A percentile compares a stretch with the other conserved stretches of the same genome.
phyloP scores from a whole-genome alignment of 352 stramenopile genomes.

The Phytophthora crassamura region DNA sequence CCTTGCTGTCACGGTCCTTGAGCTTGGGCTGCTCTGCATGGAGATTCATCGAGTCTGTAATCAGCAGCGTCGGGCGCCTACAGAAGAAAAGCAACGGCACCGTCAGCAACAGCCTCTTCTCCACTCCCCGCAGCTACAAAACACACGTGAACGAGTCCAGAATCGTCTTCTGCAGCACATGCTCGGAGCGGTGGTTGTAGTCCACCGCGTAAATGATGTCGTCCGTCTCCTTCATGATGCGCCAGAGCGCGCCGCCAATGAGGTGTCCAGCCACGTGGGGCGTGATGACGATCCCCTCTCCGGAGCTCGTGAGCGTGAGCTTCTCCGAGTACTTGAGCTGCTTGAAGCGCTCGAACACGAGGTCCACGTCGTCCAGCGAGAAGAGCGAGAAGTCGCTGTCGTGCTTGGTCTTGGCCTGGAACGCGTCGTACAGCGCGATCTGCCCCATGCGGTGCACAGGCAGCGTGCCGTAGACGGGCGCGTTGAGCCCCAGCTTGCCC shows the following conservation, averaged over 20 bases:
- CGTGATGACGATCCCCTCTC: slow-evolving; percentile 92
- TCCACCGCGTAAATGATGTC: slow-evolving; percentile 94
- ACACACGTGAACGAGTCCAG: slow-evolving; percentile 92
- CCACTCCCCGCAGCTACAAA: background rate
- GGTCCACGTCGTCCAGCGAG: slow-evolving; percentile 94
- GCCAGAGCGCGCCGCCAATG: slow-evolving; percentile 95
- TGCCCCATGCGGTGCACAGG: slow-evolving; percentile 97
- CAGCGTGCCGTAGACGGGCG: slow-evolving; percentile 94
- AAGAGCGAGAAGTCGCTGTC: slow-evolving; percentile 93
- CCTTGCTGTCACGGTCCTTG: slow-evolving; percentile 87
- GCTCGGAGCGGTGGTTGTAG: slow-evolving; percentile 95
- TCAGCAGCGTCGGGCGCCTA: slow-evolving; percentile 85
- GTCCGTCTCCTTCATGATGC: slow-evolving; percentile 95
- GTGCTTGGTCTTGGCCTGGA: slow-evolving; percentile 92
- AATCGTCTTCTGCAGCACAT: slow-evolving; percentile 94
- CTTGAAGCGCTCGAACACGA: slow-evolving; percentile 92
- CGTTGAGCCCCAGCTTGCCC: slow-evolving; percentile 82
- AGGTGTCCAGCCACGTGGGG: slow-evolving; percentile 94
- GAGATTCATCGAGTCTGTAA: slow-evolving; percentile 91
- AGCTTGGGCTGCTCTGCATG: slow-evolving; percentile 88
- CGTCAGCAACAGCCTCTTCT: background rate
- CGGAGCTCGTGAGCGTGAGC: slow-evolving; percentile 84
- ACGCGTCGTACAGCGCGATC: slow-evolving; percentile 96
- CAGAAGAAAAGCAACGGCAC: slow-evolving; percentile 15
- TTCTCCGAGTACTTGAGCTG: slow-evolving; percentile 97